These are phyloP conservation scores for Aspergillus intermedius DNA, from an alignment of 2,329 filamentous ascomycete genomes.

Conservation along the genomic window DNA sequence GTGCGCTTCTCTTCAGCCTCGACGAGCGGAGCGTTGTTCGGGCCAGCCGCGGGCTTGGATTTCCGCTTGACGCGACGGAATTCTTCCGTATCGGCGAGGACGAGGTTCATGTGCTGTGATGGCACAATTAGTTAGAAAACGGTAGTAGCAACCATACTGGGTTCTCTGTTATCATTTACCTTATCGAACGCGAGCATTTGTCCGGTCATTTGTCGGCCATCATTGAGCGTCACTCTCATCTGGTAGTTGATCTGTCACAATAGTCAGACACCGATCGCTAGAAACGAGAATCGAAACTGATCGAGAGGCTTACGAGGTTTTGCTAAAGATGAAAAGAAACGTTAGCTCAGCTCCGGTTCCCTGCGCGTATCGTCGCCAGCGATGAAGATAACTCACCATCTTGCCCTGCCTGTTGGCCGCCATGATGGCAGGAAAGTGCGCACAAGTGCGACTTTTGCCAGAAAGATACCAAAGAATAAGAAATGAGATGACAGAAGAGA, in stretches of 20 bases:
- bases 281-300: too few species aligned
- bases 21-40: conserved; percentile 58
- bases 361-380: conserved; percentile 7
- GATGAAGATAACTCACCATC: conserved; percentile 67
- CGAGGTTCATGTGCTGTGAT: conserved; percentile 91
- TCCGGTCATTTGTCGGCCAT: conserved; percentile 92
- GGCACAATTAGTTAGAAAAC: conserved; percentile 3
- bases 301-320: conserved; percentile 52
- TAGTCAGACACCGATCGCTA: conserved; percentile 40
- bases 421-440: conserved; percentile 40
- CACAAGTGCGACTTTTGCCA: conserved; percentile 41
- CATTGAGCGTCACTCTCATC: conserved; percentile 93
- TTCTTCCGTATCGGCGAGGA: conserved; percentile 97
- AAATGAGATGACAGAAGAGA: conserved; percentile 18
- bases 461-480: conserved; percentile 20
- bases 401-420: conserved; percentile 91
- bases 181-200: conserved; percentile 99
- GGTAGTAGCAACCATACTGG: background rate
- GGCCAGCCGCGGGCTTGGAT: conserved; percentile 58
- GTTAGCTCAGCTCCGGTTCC: conserved; percentile 46
- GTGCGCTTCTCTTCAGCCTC: conserved; percentile 96
- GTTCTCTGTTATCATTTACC: conserved; percentile 43
- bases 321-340: conserved; percentile 40
- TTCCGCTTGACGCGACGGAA: conserved; percentile 87
- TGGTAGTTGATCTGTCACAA: conserved; percentile 85